Evolutionary conservation across 2,329 filamentous ascomycete species (phyloP).

Genomic region (Phaeosphaeria sp.): DNA sequence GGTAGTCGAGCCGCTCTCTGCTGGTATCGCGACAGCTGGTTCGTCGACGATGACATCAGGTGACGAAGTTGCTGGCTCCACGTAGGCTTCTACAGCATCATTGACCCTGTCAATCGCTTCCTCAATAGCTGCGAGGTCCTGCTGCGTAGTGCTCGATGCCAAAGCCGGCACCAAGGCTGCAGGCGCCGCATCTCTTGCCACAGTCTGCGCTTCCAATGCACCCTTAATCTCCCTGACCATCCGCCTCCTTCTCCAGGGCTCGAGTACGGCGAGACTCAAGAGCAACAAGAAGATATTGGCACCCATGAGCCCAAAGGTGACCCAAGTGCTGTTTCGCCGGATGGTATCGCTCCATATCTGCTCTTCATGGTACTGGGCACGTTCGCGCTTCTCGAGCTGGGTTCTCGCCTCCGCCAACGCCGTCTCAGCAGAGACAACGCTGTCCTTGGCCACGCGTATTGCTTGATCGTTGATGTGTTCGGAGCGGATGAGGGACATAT

Average conservation of each 20-base stretch:
- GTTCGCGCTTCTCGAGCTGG: slow-evolving; percentile 79
- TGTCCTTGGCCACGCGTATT: slow-evolving; percentile 74
- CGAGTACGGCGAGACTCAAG: slow-evolving; percentile 84
- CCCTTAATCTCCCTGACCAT: slow-evolving; percentile 76
- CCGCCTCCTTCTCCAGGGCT: slow-evolving; percentile 85
- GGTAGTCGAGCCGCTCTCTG: background rate
- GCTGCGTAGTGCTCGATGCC: slow-evolving; percentile 2
- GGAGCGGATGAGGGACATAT: slow-evolving; percentile 88
- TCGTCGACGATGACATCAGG: slow-evolving; percentile 15
- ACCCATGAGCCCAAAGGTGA: slow-evolving; percentile 97
- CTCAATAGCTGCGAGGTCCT: slow-evolving; percentile 20
- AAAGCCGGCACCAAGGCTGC: slow-evolving; percentile 4
- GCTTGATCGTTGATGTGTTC: slow-evolving; percentile 93
- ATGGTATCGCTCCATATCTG: slow-evolving; percentile 99
- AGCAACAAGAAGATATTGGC: slow-evolving; percentile 91
- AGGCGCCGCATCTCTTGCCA: slow-evolving; percentile 20
- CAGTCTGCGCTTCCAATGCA: slow-evolving; percentile 42
- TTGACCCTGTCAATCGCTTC: slow-evolving; percentile 25
- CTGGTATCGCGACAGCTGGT: slow-evolving; percentile 11
- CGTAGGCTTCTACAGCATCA: slow-evolving; percentile 16
- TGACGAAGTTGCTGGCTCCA: background rate
- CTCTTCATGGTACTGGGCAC: slow-evolving; percentile 95
- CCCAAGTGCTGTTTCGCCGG: slow-evolving; percentile 94
- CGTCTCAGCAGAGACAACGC: slow-evolving; percentile 76
- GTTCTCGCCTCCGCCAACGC: slow-evolving; percentile 79